Evolutionary conservation across 805 yeast genomes (phyloP), one percentile per base, ranked within the genome.

Genomic region (Sugiyamaella chiloensis): DNA sequence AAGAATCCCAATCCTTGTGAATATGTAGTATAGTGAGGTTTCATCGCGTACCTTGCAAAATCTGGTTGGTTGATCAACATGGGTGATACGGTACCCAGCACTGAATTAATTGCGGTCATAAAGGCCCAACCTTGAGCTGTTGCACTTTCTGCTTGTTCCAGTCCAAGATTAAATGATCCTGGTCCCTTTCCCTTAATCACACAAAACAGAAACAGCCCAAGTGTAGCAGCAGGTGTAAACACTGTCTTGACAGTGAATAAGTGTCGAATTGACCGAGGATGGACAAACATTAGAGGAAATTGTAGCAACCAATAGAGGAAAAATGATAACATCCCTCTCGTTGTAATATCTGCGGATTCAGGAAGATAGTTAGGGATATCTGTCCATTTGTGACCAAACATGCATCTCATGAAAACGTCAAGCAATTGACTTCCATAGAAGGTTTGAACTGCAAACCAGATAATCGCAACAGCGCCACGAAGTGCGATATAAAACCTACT

Each of bases 171-270:
- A 31, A 46, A 46, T 5, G 26, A 24, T 31, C 50, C 46, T 8
- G 46, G 46, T 5, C 46, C 46, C 34, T 42, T 44, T 6, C 46
- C 46, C 43, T 42, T 42, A 8, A 16, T 27, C n/a, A 40, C 67
- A 6, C 95, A 78, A 96, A 96, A 89, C 24, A 86, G 74, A 54
- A 88, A 71, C 60, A 88, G 85, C 0, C 81, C 86, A 54, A 88
- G 70, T 36, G 41, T 36, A 11, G 41, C 95, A 50, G 83, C 68
- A 4, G 96, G 95, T 46, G 86, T 83, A 40, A 83, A 66, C 54
- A 78, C 73, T 2, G 95, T 86, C 65, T 88, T 88, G 45, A 80
- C 76, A 0, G 95, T 83, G 71, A 87, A 88, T 56, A 88, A 72
- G 67, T 87, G 91, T 61, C 91, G 80, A 48, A 88, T 79, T 45